Conservation (phyloP, 176 grass and related monocot species). For the Phoenix dactylifera region DNA sequence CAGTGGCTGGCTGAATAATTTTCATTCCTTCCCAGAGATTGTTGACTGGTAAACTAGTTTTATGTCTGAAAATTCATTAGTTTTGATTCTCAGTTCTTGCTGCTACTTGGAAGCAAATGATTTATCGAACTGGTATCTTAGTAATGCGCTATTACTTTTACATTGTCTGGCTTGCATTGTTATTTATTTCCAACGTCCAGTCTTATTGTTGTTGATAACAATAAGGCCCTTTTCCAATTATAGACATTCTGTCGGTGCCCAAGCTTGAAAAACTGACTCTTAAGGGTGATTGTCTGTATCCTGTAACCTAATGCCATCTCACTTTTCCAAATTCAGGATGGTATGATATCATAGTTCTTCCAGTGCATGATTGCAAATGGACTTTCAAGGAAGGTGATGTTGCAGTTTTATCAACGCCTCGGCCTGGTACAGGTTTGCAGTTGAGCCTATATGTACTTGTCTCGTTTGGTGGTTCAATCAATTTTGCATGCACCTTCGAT, state of each 20-base stretch:
- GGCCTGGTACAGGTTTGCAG: constrained; percentile 66
- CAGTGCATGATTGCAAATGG: constrained; percentile 81
- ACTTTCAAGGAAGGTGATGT: constrained; percentile 99
- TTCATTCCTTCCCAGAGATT: constrained; percentile 9
- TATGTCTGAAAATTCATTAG: constrained; percentile 5
- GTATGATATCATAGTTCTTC: constrained; percentile 84
- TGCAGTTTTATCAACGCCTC: constrained; percentile 65
- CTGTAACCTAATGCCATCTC: constrained; percentile 7
- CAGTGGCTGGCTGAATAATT: constrained; percentile 17
- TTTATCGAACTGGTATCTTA: not conserved
- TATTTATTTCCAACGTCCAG: not conserved
- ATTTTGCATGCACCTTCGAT: too few species aligned
- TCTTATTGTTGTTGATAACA: too few species aligned
- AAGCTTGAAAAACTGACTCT: too few species aligned
- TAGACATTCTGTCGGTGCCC: not conserved
- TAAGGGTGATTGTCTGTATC: not conserved
- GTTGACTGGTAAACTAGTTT: constrained; percentile 15
- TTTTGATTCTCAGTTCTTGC: constrained; percentile 4
- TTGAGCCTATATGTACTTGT: not conserved
- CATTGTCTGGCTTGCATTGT: not conserved
- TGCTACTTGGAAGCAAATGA: not conserved
- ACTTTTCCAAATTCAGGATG: constrained; percentile 53
- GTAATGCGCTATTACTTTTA: not conserved
- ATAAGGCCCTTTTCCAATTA: not conserved
- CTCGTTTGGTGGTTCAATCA: not conserved